Conservation (phyloP, 345 rosid genomes). For the Theobroma cacao region DNA sequence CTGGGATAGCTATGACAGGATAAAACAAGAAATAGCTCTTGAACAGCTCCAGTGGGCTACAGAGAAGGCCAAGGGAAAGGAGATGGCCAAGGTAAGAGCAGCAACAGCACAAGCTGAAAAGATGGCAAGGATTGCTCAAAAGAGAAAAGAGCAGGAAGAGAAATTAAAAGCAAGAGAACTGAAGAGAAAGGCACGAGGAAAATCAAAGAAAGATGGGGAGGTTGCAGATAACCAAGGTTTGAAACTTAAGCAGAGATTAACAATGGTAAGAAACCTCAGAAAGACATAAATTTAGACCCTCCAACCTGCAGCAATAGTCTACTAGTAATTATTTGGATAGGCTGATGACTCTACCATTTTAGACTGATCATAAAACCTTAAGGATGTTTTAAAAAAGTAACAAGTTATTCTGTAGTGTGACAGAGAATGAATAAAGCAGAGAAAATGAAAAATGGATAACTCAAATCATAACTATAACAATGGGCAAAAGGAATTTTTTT, state of each 20-base stretch:
- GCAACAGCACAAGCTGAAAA: constrained; percentile 52
- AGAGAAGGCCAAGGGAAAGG: constrained; percentile 46
- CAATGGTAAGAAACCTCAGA: constrained; percentile 6
- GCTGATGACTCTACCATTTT: neutral
- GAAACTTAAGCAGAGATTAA: constrained; percentile 7
- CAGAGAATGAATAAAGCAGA: neutral
- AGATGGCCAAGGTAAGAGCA: constrained; percentile 41
- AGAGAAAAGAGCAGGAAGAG: constrained; percentile 48
- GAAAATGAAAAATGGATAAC: no score
- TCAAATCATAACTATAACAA: no score
- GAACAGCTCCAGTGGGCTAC: constrained; percentile 40
- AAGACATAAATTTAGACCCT: neutral
- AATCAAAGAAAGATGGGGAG: neutral
- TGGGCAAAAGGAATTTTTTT: no score
- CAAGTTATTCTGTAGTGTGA: neutral
- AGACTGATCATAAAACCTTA: neutral
- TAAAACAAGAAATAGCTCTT: constrained; percentile 44
- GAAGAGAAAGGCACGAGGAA: constrained; percentile 22
- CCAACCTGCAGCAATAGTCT: neutral
- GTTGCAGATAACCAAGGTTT: neutral
- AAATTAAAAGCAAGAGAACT: constrained; percentile 34
- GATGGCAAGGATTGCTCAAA: constrained; percentile 48
- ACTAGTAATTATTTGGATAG: neutral
- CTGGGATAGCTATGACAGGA: constrained; percentile 70
- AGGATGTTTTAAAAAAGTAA: neutral